A percentile compares a stretch with the other conserved stretches of the same genome.
These are phyloP conservation scores for Albifimbria verrucaria DNA, from an alignment of 2,329 filamentous ascomycete genomes.

Conservation along the genomic window DNA sequence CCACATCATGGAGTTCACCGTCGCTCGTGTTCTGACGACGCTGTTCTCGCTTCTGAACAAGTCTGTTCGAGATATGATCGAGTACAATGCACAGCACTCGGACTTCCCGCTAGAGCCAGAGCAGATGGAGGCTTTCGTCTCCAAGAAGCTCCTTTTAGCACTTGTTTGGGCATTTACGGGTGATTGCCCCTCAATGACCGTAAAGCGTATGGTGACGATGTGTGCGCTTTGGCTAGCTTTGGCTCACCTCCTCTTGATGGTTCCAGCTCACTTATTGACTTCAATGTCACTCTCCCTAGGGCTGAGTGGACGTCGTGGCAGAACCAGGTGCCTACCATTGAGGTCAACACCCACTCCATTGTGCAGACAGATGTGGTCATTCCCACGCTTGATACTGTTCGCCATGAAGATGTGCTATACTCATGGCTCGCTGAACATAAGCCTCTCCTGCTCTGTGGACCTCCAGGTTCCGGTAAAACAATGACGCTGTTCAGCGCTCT, in stretches of 20 bases:
- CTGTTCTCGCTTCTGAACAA: slow-evolving; percentile 96
- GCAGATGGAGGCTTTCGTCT: slow-evolving; percentile 82
- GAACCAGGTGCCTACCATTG: slow-evolving; percentile 86
- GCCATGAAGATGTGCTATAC: slow-evolving; percentile 98
- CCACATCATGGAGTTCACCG: slow-evolving; percentile 98
- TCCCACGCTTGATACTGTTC: slow-evolving; percentile 92
- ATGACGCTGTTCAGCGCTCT: slow-evolving; percentile 99
- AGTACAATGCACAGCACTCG: slow-evolving; percentile 91
- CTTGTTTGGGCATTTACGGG: slow-evolving; percentile 95
- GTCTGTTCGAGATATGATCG: slow-evolving; percentile 83
- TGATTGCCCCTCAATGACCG: slow-evolving; percentile 88
- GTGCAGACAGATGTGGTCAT: slow-evolving; percentile 98
- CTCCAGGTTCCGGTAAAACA: slow-evolving; percentile 97
- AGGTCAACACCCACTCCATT: slow-evolving; percentile 97
- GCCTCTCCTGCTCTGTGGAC: slow-evolving; percentile 91
- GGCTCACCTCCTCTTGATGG: slow-evolving; percentile 79
- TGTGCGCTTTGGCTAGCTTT: slow-evolving; percentile 79
- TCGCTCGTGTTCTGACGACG: slow-evolving; percentile 84
- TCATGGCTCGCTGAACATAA: slow-evolving; percentile 99
- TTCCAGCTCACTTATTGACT: slow-evolving; percentile 87
- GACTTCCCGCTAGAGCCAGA: slow-evolving; percentile 92
- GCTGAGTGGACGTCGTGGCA: slow-evolving; percentile 93
- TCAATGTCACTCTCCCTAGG: slow-evolving; percentile 81
- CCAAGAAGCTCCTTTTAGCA: slow-evolving; percentile 91
- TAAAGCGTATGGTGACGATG: slow-evolving; percentile 82